Base-by-base conservation (phyloP, 352 stramenopile genomes). In the Elongisporangium prolatum region DNA sequence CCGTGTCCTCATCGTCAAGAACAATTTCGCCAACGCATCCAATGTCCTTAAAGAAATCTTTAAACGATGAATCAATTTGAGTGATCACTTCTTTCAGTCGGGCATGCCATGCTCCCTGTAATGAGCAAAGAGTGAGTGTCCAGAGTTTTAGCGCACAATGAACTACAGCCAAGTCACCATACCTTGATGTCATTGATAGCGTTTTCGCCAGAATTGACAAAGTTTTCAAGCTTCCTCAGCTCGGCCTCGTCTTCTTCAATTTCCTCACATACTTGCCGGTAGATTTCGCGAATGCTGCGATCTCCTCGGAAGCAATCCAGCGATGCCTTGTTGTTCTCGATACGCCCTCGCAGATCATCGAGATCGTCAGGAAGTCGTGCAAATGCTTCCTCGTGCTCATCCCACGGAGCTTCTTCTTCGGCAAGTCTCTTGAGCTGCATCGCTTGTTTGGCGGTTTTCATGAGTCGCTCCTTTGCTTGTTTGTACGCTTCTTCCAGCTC, bases 1-100 rank as follows among this genome's bases (percentile, higher is more conserved):
- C 80, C 51, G 65, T n/a, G 34, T 94, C 77, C 25, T 88, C 69
- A 59, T 91, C 80, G 40, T 93, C 80, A 3, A 96, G 62, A 17
- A 89, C 57, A 37, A 96, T 83, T 64, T 96, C 86, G 34, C 87
- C 87, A 10, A 95, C 81, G 58, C 86, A 94, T 7, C 87, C 87
- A 57, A 96, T 93, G 50, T 95, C 84, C 52, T 74, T 68, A 62
- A 96, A 96, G 48, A 89, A 96, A 40, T 90, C 72, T 47, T 84
- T 80, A 57, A 96, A 96, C 17, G 84, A 93, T 7, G 68, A 50
- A 54, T 96, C 85, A 40, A 96, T 95, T 44, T 92, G 66, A 10
- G 57, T 49, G n/a, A 94, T 74, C n/a, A 96, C 74, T 21, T 89
- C 68, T 28, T 75, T 80, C 13, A 96, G 66, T 28, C 84, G 69